A percentile compares a stretch with the other conserved stretches of the same genome.
Evolutionary conservation across 2,329 filamentous ascomycete species (phyloP).

Genomic region (Cladophialophora immunda): DNA sequence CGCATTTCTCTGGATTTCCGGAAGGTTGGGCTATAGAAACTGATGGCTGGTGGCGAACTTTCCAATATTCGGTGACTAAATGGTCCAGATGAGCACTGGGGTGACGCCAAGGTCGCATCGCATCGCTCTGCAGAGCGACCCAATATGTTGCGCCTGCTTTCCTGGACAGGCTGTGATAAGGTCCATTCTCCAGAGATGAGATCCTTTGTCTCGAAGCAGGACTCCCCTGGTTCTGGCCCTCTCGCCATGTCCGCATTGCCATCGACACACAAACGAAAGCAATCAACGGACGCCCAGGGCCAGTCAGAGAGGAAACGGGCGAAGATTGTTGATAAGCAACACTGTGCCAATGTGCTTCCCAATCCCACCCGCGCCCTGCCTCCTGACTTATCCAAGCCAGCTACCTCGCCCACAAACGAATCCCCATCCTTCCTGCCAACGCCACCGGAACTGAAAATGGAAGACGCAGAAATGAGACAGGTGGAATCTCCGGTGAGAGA

Average conservation of each 20-base stretch:
- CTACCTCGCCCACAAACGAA: constrained; percentile 32
- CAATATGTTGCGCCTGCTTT: constrained; percentile 58
- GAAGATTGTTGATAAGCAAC: constrained; percentile 24
- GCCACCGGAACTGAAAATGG: constrained; percentile 30
- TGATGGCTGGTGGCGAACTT: constrained; percentile 31
- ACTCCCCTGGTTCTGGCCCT: constrained; percentile 32
- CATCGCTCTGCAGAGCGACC: constrained; percentile 22
- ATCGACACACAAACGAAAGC: constrained; percentile 64
- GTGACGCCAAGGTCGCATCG: constrained; percentile 19
- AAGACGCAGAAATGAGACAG: constrained; percentile 43
- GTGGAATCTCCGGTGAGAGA: constrained; percentile 22
- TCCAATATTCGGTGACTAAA: constrained; percentile 31
- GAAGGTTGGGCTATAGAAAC: constrained; percentile 14
- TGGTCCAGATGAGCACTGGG: constrained; percentile 28
- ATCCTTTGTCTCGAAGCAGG: constrained; percentile 51
- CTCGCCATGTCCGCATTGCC: constrained; percentile 25
- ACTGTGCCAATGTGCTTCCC: constrained; percentile 9
- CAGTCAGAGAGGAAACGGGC: constrained; percentile 34
- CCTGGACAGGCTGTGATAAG: constrained; percentile 59
- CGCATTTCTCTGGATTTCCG: neutral
- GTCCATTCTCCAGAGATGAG: constrained; percentile 54
- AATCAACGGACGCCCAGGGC: constrained; percentile 41
- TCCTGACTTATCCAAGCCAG: neutral
- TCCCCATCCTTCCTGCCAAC: constrained; percentile 27
- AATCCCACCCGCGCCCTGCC: neutral